These are phyloP conservation scores for Immersiporthe knoxdaviesiana DNA, from an alignment of 2,329 filamentous ascomycete species.

Conservation along the genomic window DNA sequence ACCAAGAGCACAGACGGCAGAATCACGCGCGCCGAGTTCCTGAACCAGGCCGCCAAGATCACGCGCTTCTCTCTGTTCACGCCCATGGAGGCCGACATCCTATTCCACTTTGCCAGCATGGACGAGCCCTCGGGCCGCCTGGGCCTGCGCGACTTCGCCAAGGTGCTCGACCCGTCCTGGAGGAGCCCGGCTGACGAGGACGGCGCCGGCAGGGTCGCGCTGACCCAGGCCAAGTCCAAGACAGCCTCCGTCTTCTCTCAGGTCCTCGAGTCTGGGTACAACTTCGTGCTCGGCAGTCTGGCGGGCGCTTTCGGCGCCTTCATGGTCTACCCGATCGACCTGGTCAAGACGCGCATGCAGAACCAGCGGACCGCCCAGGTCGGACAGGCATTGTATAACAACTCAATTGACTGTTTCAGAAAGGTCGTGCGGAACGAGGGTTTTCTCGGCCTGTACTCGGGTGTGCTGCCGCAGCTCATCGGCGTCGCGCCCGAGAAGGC, in stretches of 20 bases:
- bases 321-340: conserved; percentile 98
- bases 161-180: conserved; percentile 94
- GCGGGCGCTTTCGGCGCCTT: conserved; percentile 98
- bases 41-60: conserved; percentile 88
- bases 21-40: conserved; percentile 91
- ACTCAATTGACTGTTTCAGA: conserved; percentile 91
- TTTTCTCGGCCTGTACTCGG: conserved; percentile 86
- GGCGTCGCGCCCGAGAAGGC: conserved; percentile 99
- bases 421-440: conserved; percentile 96
- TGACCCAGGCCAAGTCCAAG: conserved; percentile 55
- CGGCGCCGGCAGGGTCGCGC: conserved; percentile 43
- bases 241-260: conserved; percentile 63
- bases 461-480: conserved; percentile 91
- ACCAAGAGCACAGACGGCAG: conserved; percentile 83
- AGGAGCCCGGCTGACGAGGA: conserved; percentile 63
- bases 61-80: conserved; percentile 96
- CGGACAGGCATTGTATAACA: conserved; percentile 91
- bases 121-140: conserved; percentile 88
- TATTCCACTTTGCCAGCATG: conserved; percentile 96
- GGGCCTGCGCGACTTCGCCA: conserved; percentile 82
- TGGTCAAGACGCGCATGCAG: conserved; percentile 98
- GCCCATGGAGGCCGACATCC: conserved; percentile 97
- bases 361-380: conserved; percentile 86
- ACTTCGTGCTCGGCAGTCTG: conserved; percentile 85
- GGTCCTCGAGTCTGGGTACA: conserved; percentile 78